Conservation (phyloP, 768 basidiomycete genomes). For the Flagelloscypha sp. region DNA sequence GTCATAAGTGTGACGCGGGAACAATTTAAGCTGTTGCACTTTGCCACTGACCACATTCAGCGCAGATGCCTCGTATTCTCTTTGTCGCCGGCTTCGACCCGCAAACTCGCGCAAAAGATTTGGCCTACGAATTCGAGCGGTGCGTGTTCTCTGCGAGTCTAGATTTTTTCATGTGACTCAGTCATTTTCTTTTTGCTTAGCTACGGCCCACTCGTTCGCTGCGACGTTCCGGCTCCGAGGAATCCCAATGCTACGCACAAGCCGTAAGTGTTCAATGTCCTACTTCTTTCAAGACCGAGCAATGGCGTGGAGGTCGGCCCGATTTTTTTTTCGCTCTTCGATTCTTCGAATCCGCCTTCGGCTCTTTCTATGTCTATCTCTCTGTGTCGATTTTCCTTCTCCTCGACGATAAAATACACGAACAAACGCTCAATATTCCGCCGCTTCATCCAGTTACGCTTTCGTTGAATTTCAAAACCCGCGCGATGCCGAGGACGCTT, state of each 20-base stretch:
- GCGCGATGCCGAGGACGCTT: slow-evolving; percentile 76
- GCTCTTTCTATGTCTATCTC: no score
- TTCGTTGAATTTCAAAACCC: slow-evolving; percentile 78
- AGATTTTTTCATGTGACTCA: slow-evolving; percentile 2
- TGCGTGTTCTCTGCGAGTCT: slow-evolving; percentile 21
- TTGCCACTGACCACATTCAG: slow-evolving; percentile 18
- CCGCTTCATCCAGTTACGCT: slow-evolving; percentile 54
- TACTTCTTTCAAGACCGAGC: slow-evolving; percentile 9
- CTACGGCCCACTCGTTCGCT: slow-evolving; percentile 76
- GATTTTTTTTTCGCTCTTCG: slow-evolving; percentile 14
- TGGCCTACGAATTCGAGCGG: slow-evolving; percentile 86
- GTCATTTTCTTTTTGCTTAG: slow-evolving; percentile 28
- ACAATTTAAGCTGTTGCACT: no score
- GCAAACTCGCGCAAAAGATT: slow-evolving; percentile 72
- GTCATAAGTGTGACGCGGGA: no score
- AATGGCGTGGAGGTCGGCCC: no score
- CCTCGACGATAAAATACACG: no score
- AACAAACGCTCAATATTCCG: slow-evolving; percentile 12
- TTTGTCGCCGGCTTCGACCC: slow-evolving; percentile 85
- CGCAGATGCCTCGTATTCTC: slow-evolving; percentile 68
- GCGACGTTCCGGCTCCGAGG: slow-evolving; percentile 84
- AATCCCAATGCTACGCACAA: slow-evolving; percentile 67
- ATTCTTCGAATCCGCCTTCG: slow-evolving; percentile 22
- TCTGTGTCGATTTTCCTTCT: slow-evolving; percentile 18
- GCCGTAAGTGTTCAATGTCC: slow-evolving; percentile 57